Base-by-base conservation (phyloP, 164 flowering plant species). In the Saururus chinensis region DNA sequence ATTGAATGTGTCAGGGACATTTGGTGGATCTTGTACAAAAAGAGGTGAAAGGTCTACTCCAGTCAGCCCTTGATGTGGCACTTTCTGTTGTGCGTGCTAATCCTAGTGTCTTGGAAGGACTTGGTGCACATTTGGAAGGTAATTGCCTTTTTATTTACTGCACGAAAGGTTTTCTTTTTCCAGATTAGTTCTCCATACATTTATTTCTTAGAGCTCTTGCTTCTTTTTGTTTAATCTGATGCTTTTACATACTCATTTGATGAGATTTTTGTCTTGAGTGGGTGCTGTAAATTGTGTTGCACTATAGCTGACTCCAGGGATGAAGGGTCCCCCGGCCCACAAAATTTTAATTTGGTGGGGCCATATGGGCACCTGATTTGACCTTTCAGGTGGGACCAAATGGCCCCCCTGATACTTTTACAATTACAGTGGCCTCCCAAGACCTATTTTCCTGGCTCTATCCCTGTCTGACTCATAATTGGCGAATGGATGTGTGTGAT, bases 121-220 rank as follows among this genome's bases (percentile, higher is more conserved):
- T 93, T 70, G 99, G 99, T 64, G 91, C 99, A 45, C 81, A 87
- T 61, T 77, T 93, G 62, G 97, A 93, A 87, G 99, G 99, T 90
- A 75, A 23, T 19, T 61, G 14, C 21, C 22, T 49, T 14, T 49
- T 1, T 21, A 9, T 53, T 11, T 11, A 21, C 30, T 22, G 17
- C 7, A 17, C 16, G 51, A 26, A 16, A 11, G 9, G 23, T 37
- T 51, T 62, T 25, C 49, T 10, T 7, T 49, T 60, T 40, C 35
- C 21, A 24, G 35, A 19, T 56, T 54, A 14, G 10, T 7, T 19
- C 22, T 57, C 26, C 49, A 45, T 3, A 45, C 49, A 8, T 17
- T 45, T 45, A 19, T 53, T 53, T 53, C 13, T 19, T 52, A 14
- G 56, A 19, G 56, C 22, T 1, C 22, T 19, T 53, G 56, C 20